A percentile compares a stretch with the other conserved stretches of the same genome.
phyloP scores from a whole-genome alignment of 257 asterid species.

The Plectranthus barbatus region DNA sequence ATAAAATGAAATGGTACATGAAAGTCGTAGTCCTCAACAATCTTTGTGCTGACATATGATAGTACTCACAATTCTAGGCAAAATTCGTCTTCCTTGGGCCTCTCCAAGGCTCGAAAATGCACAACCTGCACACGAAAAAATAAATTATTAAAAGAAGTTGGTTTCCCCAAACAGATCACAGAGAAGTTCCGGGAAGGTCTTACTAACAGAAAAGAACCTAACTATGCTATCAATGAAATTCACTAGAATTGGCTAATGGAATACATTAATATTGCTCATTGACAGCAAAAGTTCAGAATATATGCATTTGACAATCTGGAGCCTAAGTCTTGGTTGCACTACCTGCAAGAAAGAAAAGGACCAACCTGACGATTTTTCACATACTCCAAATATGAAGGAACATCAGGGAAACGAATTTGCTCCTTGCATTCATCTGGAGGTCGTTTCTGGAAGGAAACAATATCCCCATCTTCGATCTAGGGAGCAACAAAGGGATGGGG shows the following conservation, averaged over 20 bases:
- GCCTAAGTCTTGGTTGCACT: too few species aligned
- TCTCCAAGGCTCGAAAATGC: conserved; percentile 83
- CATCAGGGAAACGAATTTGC: conserved; percentile 61
- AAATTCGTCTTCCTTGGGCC: conserved; percentile 91
- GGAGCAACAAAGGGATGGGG: background rate
- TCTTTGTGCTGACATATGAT: background rate
- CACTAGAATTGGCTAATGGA: background rate
- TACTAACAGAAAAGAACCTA: background rate
- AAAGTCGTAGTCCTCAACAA: conserved; percentile 6
- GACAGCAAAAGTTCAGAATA: background rate
- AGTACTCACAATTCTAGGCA: conserved; percentile 81
- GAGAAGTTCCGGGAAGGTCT: too few species aligned
- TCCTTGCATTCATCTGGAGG: conserved; percentile 42
- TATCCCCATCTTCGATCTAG: conserved; percentile 95
- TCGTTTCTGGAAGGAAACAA: conserved; percentile 83
- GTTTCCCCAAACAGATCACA: background rate
- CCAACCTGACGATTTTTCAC: conserved; percentile 92
- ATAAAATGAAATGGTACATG: conserved; percentile 9
- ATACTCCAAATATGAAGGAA: conserved; percentile 78
- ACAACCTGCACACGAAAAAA: conserved; percentile 48
- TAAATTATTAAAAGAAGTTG: background rate
- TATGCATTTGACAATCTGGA: too few species aligned
- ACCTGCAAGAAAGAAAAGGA: conserved; percentile 7
- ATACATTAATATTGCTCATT: background rate
- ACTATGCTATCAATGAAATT: background rate